These are phyloP conservation scores for Neurospora terricola DNA, from an alignment of 495 filamentous ascomycete species.

Conservation along the genomic window DNA sequence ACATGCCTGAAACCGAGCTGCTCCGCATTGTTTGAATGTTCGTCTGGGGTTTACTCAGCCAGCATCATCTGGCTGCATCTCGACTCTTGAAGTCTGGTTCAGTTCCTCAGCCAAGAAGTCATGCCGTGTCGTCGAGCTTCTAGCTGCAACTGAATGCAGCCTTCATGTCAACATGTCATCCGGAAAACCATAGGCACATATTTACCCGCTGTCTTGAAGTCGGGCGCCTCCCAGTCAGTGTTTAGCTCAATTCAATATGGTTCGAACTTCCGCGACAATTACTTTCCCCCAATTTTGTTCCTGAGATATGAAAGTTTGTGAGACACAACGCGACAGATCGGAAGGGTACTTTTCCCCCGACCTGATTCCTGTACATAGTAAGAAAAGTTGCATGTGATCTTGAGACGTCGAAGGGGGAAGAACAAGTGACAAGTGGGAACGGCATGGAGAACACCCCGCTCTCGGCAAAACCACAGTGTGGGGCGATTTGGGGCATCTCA, in stretches of 20 bases:
- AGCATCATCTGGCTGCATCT: not conserved
- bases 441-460: constrained; percentile 6
- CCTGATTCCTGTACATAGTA: not conserved
- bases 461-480: constrained; percentile 14
- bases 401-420: not conserved
- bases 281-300: not conserved
- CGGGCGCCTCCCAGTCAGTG: not conserved
- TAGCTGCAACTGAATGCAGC: not conserved
- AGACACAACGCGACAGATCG: not conserved
- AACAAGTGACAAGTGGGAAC: not conserved
- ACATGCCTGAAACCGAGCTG: not conserved
- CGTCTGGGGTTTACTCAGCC: not conserved
- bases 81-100: not conserved
- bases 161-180: not conserved
- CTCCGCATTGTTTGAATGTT: not conserved
- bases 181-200: not conserved
- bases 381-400: not conserved
- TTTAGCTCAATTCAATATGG: not conserved
- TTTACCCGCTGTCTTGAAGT: not conserved
- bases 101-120: not conserved
- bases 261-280: not conserved
- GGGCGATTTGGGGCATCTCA: constrained; percentile 1
- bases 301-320: not conserved
- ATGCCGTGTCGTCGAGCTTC: not conserved
- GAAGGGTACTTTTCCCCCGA: not conserved